phyloP scores from a whole-genome alignment of 805 yeast genomes.

The Teunomyces aglyptinius region DNA sequence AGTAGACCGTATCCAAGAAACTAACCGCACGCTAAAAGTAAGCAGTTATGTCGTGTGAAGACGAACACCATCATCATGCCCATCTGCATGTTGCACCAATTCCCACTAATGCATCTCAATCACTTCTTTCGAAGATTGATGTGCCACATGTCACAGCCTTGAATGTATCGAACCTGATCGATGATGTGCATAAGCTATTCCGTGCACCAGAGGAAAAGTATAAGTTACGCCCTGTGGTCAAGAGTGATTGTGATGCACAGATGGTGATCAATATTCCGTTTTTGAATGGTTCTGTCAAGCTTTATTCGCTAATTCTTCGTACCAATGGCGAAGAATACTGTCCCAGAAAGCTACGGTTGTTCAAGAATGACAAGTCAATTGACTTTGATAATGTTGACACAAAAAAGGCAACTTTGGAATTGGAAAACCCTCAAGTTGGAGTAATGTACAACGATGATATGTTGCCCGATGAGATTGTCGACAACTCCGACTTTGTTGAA shows the following conservation, averaged over 20 bases:
- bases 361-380: slow-evolving; percentile 65
- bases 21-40: neutral
- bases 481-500: slow-evolving; percentile 64
- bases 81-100: slow-evolving; percentile 55
- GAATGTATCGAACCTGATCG: slow-evolving; percentile 55
- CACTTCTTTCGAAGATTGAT: slow-evolving; percentile 62
- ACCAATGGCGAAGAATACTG: slow-evolving; percentile 62
- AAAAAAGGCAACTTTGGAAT: slow-evolving; percentile 46
- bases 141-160: slow-evolving; percentile 58
- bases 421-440: slow-evolving; percentile 69
- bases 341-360: slow-evolving; percentile 67
- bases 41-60: slow-evolving; percentile 17
- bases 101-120: slow-evolving; percentile 67
- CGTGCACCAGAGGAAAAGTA: slow-evolving; percentile 51
- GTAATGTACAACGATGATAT: slow-evolving; percentile 39
- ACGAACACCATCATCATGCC: slow-evolving; percentile 26
- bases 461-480: slow-evolving; percentile 29
- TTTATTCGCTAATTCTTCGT: slow-evolving; percentile 71
- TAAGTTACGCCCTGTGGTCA: slow-evolving; percentile 44
- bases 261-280: slow-evolving; percentile 77
- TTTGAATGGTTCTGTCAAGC: slow-evolving; percentile 61
- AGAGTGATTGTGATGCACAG: slow-evolving; percentile 82
- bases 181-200: slow-evolving; percentile 52
- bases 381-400: slow-evolving; percentile 67
- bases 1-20: neutral